Base-by-base conservation (phyloP, 768 basidiomycete species). In the Melanogaster broomeanus region DNA sequence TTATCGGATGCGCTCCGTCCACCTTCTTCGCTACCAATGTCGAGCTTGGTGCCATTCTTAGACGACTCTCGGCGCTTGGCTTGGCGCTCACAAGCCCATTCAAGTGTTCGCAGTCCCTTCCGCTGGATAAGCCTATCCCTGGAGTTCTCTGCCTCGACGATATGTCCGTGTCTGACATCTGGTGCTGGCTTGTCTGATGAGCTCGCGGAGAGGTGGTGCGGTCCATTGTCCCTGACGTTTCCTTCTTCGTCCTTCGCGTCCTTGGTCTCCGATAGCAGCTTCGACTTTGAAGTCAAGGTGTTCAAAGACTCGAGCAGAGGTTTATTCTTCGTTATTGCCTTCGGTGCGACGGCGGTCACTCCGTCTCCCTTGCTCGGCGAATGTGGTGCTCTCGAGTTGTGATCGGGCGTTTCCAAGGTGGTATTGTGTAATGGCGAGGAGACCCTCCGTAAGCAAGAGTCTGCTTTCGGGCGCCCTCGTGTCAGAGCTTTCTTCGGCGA, bases 51-150 rank as follows among this genome's bases (percentile, higher is more conserved):
- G 22, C 47, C 55, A 31, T 57, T 57, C 41, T 44, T 66, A 45
- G 47, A 55, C 34, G 57, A 42, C 49, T 69, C 72, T 33, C 64
- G 63, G 18, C 74, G 74, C 51, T 74, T 75, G 16, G 70, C 55
- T 19, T 69, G 67, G 40, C 65, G 71, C 22, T 75, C 70, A 53
- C 76, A 77, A 13, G 76, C 76, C 76, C 75, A 77, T 55, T 77
- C 76, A 12, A 78, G 69, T 2, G 71, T 72, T 43, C 66, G 67
- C 44, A 62, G 52, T 21, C 58, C 59, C 56, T 65, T 68, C 37
- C 52, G 51, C 40, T 9, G 54, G 34, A 42, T 4, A 7, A 39
- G 7, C 18, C 43, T 57, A 7, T 12, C 54, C 42, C 52, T 54
- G 51, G 34, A 24, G 44, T 48, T 49, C 25, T 54, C 63, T 10